Percentiles rank a stretch among this genome's conserved stretches.
Conservation (phyloP, 1,139 yeast genomes). For the Kodamaea sp. region DNA sequence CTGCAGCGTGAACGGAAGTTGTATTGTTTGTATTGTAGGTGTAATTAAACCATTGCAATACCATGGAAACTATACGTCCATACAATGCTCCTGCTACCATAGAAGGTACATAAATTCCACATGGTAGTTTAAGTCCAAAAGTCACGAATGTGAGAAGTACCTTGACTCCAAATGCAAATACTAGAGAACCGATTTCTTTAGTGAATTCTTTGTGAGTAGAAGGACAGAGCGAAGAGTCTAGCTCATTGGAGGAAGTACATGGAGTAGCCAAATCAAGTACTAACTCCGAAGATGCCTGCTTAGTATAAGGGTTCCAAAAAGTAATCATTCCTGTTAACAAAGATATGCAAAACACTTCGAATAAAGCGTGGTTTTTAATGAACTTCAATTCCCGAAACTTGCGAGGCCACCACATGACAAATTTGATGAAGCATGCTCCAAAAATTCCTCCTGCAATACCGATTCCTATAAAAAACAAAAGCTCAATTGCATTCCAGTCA, state of each 20-base stretch:
- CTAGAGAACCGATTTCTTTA: slow-evolving; percentile 35
- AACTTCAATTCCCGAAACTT: slow-evolving; percentile 35
- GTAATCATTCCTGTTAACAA: slow-evolving; percentile 50
- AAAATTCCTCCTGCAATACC: slow-evolving; percentile 61
- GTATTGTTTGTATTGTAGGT: slow-evolving; percentile 19
- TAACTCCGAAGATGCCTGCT: slow-evolving; percentile 55
- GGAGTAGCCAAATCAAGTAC: slow-evolving; percentile 56
- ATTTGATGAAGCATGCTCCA: slow-evolving; percentile 57
- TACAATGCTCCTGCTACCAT: slow-evolving; percentile 70
- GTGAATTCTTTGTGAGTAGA: slow-evolving; percentile 27
- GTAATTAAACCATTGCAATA: slow-evolving; percentile 42
- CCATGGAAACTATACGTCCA: slow-evolving; percentile 56
- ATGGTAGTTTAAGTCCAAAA: slow-evolving; percentile 63
- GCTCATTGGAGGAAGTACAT: slow-evolving; percentile 28
- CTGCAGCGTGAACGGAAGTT: slow-evolving; percentile 13
- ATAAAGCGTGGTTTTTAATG: slow-evolving; percentile 42
- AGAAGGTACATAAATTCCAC: slow-evolving; percentile 69
- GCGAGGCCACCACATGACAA: slow-evolving; percentile 52
- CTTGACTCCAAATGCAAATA: slow-evolving; percentile 49
- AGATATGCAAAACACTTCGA: slow-evolving; percentile 52
- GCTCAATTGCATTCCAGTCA: slow-evolving; percentile 56
- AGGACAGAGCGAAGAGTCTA: slow-evolving; percentile 46
- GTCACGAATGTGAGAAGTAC: slow-evolving; percentile 52
- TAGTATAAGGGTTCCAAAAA: slow-evolving; percentile 55
- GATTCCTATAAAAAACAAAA: slow-evolving; percentile 47